Base-by-base conservation (phyloP, 1,284 basidiomycete species). In the Puccinia sorghi region DNA sequence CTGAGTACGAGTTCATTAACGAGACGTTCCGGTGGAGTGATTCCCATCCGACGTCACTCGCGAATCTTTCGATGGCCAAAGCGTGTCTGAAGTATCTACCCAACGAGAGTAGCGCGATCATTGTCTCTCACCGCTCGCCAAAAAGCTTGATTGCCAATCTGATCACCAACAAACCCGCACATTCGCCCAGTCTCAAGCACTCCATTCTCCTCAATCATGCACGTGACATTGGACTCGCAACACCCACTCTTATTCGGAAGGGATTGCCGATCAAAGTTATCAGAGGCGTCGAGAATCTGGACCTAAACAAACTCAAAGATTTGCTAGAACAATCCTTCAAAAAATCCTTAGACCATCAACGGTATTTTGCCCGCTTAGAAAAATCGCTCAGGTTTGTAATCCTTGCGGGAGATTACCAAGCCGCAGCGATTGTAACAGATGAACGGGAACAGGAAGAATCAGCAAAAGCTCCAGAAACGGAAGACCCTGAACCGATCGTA, bases 161-260 rank as follows among this genome's bases (percentile, higher is more conserved):
- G 59, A 96, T 99, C 84, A 99, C 97, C 67, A 99, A 99, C 86
- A 97, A 96, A 84, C 97, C 97, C 1, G 94, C 94, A 0, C 90
- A 97, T 82, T 95, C 93, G 81, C 97, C 96, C 1, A 94, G 93
- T 80, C 88, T 99, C 37, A 94, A 96, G 46, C 94, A 97, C 82
- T 92, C 94, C 2, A 88, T 98, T 11, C 88, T 99, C 41, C 91
- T 93, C 81, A 84, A 85, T 74, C 90, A 90, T 22, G 91, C 93
- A 83, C 89, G 92, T 72, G 90, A 91, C 81, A 89, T 97, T 79
- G 93, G 93, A 0, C 88, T 89, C 2, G 90, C 97, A 82, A 97
- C 94, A 9, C 97, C 97, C 3, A 99, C 97, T 0, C 88, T 99
- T 63, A 87, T 99, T 72, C 90, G 97, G 15, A 91, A 90, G 50